Evolutionary conservation across 2,329 filamentous ascomycete species (phyloP).

Genomic region (Fonsecaea pugnacius): DNA sequence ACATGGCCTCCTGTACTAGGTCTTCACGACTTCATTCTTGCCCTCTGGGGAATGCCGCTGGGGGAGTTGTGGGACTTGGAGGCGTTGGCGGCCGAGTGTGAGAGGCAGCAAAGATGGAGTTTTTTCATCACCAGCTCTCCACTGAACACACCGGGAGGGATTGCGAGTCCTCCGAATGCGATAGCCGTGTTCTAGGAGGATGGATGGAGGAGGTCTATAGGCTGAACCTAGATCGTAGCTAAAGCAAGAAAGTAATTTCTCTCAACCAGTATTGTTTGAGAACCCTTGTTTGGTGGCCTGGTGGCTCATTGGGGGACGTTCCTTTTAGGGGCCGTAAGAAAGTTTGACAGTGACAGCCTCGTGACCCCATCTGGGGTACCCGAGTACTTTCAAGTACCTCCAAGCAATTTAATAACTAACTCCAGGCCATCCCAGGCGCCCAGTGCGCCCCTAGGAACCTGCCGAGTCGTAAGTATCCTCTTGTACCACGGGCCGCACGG

Average conservation of each 20-base stretch:
- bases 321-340: not conserved
- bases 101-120: constrained; percentile 42
- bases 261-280: not conserved
- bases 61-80: constrained; percentile 53
- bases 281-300: not conserved
- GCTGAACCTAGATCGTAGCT: not conserved
- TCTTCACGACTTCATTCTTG: constrained; percentile 49
- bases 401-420: no score
- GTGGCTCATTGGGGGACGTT: not conserved
- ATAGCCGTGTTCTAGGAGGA: constrained; percentile 49
- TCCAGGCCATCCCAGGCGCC: no score
- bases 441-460: no score
- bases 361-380: not conserved
- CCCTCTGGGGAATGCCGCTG: constrained; percentile 55
- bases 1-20: not conserved
- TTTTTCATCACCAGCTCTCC: constrained; percentile 57
- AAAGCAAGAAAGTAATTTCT: no score
- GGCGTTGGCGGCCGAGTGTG: constrained; percentile 43
- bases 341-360: not conserved
- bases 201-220: not conserved
- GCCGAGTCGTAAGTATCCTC: no score
- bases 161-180: constrained; percentile 52
- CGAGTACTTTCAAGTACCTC: not conserved
- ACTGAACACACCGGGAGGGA: constrained; percentile 53
- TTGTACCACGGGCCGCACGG: not conserved